Evolutionary conservation across 352 stramenopile species (phyloP).

Genomic region (Pythium scleroteichum): DNA sequence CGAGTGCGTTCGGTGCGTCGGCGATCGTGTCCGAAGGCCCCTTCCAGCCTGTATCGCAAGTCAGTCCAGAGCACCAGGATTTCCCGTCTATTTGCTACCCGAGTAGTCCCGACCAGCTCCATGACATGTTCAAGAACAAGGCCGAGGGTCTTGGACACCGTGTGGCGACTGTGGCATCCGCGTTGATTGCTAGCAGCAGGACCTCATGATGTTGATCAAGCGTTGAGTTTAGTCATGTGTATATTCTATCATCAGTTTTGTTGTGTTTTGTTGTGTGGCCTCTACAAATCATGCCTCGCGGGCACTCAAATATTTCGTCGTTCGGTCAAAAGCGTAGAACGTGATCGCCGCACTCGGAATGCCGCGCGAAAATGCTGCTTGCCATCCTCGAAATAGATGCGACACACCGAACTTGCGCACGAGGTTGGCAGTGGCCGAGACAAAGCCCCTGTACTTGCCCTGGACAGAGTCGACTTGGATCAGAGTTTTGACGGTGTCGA

Average conservation of each 20-base stretch:
- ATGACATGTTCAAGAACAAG: slow-evolving; percentile 82
- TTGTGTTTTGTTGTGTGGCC: background rate
- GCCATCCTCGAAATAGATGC: slow-evolving; percentile 80
- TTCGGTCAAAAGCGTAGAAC: slow-evolving; percentile 77
- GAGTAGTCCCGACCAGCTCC: slow-evolving; percentile 54
- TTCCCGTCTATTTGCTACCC: slow-evolving; percentile 61
- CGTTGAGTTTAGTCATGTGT: too few relatives aligned
- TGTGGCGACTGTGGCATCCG: slow-evolving; percentile 51
- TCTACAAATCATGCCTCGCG: slow-evolving; percentile 27
- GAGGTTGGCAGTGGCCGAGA: slow-evolving; percentile 38
- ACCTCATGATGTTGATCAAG: background rate
- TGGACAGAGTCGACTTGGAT: slow-evolving; percentile 66
- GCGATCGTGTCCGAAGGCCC: slow-evolving; percentile 79
- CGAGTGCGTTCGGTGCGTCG: slow-evolving; percentile 81
- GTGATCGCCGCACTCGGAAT: slow-evolving; percentile 79
- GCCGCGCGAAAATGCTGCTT: slow-evolving; percentile 76
- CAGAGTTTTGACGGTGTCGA: slow-evolving; percentile 85
- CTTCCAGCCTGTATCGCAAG: slow-evolving; percentile 38
- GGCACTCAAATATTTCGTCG: slow-evolving; percentile 51
- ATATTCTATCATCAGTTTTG: too few relatives aligned
- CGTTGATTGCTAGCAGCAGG: background rate
- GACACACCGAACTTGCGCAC: slow-evolving; percentile 55
- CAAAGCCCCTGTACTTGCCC: slow-evolving; percentile 47
- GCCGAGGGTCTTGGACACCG: slow-evolving; percentile 71
- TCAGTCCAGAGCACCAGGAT: slow-evolving; percentile 19